Percentiles rank a stretch among this genome's conserved stretches.
Evolutionary conservation across 2,329 filamentous ascomycete genomes (phyloP).

Genomic region (Davidsoniella neocaledoniae): DNA sequence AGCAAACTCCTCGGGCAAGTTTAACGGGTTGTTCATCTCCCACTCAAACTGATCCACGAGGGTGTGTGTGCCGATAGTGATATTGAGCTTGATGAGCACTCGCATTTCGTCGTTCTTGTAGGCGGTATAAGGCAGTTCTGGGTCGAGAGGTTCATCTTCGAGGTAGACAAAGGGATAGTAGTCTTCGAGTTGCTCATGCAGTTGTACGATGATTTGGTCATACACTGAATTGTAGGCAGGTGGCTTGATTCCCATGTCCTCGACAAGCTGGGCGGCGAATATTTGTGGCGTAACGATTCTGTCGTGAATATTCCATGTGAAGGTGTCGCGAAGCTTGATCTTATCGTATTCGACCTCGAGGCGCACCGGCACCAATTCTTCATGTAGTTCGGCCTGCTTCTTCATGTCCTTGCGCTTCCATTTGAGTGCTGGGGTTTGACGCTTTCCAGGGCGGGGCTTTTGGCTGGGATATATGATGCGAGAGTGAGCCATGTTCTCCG

Average conservation of each 20-base stretch:
- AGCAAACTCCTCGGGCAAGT: conserved; percentile 91
- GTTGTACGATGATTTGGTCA: conserved; percentile 46
- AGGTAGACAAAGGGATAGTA: conserved; percentile 86
- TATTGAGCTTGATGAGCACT: conserved; percentile 86
- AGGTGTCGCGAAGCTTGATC: conserved; percentile 87
- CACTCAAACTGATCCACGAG: conserved; percentile 96
- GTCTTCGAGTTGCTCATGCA: conserved; percentile 80
- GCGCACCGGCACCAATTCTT: conserved; percentile 80
- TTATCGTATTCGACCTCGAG: conserved; percentile 93
- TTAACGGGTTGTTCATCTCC: conserved; percentile 92
- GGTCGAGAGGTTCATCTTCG: conserved; percentile 78
- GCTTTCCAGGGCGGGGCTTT: conserved; percentile 59
- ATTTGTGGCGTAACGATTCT: conserved; percentile 61
- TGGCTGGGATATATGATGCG: conserved; percentile 65
- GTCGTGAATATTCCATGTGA: conserved; percentile 97
- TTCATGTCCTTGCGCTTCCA: conserved; percentile 65
- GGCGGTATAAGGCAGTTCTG: conserved; percentile 74
- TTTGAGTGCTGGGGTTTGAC: conserved; percentile 55
- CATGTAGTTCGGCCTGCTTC: conserved; percentile 74
- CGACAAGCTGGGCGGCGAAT: conserved; percentile 77
- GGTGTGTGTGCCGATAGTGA: conserved; percentile 89
- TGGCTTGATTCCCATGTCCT: conserved; percentile 70
- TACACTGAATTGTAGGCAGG: conserved; percentile 45
- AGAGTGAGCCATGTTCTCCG: conserved; percentile 50
- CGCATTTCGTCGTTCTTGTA: conserved; percentile 99